Conservation (phyloP, 805 yeast species). For the Zygosaccharomyces rouxii region DNA sequence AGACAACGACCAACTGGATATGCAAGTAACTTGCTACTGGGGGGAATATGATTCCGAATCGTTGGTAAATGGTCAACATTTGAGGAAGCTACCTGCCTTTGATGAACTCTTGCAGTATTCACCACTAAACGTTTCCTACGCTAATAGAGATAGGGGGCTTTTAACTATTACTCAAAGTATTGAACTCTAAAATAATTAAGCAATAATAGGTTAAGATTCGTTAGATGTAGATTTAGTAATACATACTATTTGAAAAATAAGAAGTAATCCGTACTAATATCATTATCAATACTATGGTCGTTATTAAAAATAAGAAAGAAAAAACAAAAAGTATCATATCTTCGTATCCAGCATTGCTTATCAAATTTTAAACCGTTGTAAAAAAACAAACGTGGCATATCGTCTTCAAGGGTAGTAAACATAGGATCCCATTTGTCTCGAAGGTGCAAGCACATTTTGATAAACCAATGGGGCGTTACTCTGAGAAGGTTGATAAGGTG, state of each 20-base stretch:
- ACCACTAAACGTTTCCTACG: conserved; percentile 59
- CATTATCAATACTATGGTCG: not conserved
- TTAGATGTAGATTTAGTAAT: conserved; percentile 1
- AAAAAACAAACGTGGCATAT: not conserved
- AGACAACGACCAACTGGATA: conserved; percentile 43
- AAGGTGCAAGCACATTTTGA: not conserved
- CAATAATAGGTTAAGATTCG: not conserved
- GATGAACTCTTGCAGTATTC: conserved; percentile 65
- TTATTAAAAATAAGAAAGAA: not conserved
- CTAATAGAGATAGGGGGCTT: conserved; percentile 65
- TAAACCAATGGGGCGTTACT: not conserved
- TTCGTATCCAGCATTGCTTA: not conserved
- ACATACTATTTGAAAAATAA: not conserved
- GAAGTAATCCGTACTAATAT: not conserved
- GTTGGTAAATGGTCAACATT: conserved; percentile 37
- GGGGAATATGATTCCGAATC: conserved; percentile 57
- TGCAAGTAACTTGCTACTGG: conserved; percentile 69
- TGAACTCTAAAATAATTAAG: conserved; percentile 33
- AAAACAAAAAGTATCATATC: not conserved
- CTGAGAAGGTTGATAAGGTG: not conserved
- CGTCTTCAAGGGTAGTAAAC: conserved; percentile 2
- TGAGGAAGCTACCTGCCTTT: conserved; percentile 59
- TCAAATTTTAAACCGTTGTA: not conserved
- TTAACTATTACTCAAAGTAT: conserved; percentile 53
- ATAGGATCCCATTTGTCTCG: conserved; percentile 5